phyloP scores from a whole-genome alignment of 2,329 filamentous ascomycete genomes.

The Colletotrichum spaethianum region DNA sequence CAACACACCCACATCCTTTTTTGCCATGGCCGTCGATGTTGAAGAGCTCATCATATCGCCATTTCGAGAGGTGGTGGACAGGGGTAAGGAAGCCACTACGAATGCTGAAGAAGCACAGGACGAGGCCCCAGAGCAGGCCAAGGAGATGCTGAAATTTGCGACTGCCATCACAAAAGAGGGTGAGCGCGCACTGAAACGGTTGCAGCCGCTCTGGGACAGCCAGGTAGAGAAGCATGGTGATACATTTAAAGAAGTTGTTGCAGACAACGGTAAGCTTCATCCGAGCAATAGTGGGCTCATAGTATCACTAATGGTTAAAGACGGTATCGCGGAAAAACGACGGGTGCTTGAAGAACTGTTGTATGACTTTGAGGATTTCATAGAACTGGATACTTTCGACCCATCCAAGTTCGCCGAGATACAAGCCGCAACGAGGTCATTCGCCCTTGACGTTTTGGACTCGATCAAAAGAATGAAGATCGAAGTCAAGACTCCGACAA shows the following conservation, averaged over 20 bases:
- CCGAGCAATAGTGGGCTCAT: neutral
- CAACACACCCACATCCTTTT: neutral
- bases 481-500: constrained; percentile 18
- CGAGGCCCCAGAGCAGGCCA: constrained; percentile 44
- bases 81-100: constrained; percentile 53
- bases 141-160: constrained; percentile 52
- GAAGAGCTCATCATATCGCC: constrained; percentile 45
- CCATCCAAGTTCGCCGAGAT: constrained; percentile 53
- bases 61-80: constrained; percentile 56
- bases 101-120: constrained; percentile 49
- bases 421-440: constrained; percentile 55
- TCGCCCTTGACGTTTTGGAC: constrained; percentile 57
- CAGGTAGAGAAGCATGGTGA: constrained; percentile 55
- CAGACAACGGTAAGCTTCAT: constrained; percentile 50
- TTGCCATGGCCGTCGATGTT: constrained; percentile 35
- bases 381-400: constrained; percentile 55
- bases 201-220: constrained; percentile 56
- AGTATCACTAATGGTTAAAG: constrained; percentile 37
- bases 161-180: constrained; percentile 54
- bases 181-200: constrained; percentile 53
- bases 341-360: constrained; percentile 56
- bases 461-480: constrained; percentile 49
- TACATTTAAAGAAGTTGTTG: constrained; percentile 52
- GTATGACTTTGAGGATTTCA: constrained; percentile 61
- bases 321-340: constrained; percentile 48